Conservation (phyloP, 176 grass and related monocot species). For the Ananas comosus region DNA sequence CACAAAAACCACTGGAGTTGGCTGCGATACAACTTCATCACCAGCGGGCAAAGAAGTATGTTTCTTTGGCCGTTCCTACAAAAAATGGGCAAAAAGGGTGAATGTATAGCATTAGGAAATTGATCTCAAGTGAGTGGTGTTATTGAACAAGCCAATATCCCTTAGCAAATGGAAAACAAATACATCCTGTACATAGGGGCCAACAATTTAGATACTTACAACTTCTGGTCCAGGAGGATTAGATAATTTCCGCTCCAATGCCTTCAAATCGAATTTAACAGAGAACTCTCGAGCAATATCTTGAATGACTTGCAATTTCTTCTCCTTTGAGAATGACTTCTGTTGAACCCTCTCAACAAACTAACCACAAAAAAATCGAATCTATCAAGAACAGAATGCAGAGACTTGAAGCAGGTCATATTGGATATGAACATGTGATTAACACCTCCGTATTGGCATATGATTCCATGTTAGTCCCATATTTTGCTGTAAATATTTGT, state of each 20-base stretch:
- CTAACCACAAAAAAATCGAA: constrained; percentile 31
- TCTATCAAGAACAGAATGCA: constrained; percentile 16
- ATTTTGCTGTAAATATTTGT: constrained; percentile 60
- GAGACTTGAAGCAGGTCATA: constrained; percentile 16
- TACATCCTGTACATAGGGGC: background rate
- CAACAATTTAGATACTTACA: constrained; percentile 29
- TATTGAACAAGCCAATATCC: background rate
- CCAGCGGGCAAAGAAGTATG: background rate
- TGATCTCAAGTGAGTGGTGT: background rate
- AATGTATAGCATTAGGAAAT: background rate
- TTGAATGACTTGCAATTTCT: constrained; percentile 71
- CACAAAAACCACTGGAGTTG: background rate
- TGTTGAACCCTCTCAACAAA: constrained; percentile 76
- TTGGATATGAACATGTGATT: constrained; percentile 10
- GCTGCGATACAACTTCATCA: constrained; percentile 11
- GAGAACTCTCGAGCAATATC: constrained; percentile 64
- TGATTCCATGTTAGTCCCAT: constrained; percentile 47
- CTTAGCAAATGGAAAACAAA: background rate
- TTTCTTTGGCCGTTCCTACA: constrained; percentile 24
- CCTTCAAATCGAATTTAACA: constrained; percentile 45
- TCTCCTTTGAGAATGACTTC: constrained; percentile 70
- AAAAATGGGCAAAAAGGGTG: background rate
- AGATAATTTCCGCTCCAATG: constrained; percentile 34
- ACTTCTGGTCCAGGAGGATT: constrained; percentile 34
- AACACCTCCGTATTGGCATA: constrained; percentile 77